Percentiles rank a stretch among this genome's conserved stretches.
These are phyloP conservation scores for Penstemon barbatus DNA, from an alignment of 257 asterid species.

Conservation along the genomic window DNA sequence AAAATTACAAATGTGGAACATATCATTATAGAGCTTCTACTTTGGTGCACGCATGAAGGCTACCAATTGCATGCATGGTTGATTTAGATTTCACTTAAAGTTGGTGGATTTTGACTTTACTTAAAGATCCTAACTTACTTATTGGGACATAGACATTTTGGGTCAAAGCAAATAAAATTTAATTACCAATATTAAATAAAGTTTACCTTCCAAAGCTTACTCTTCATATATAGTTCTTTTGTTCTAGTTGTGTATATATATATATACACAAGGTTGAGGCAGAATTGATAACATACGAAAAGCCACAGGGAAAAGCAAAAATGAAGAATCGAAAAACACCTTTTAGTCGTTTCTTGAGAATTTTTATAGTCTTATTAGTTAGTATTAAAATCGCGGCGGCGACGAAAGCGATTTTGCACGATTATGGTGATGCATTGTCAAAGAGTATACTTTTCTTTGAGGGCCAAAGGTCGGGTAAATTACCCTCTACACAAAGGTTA, in stretches of 20 bases:
- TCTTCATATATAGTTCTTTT: background rate
- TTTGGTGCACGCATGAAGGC: slow-evolving; percentile 17
- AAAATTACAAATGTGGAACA: too few species aligned
- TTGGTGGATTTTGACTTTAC: slow-evolving; percentile 22
- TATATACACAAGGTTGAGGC: background rate
- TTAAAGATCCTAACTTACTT: slow-evolving; percentile 28
- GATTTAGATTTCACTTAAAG: slow-evolving; percentile 25
- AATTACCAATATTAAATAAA: background rate
- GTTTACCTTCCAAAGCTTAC: background rate
- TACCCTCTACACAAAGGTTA: slow-evolving; percentile 43
- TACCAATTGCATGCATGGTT: background rate
- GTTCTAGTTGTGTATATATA: background rate
- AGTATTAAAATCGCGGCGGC: background rate
- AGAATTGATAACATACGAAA: background rate
- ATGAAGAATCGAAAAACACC: slow-evolving; percentile 2
- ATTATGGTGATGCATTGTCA: slow-evolving; percentile 48
- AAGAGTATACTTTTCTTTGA: slow-evolving; percentile 44
- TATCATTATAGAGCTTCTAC: background rate
- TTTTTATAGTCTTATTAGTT: background rate
- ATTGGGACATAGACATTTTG: background rate
- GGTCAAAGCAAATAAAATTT: slow-evolving; percentile 13
- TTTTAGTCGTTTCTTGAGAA: background rate
- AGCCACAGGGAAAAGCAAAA: background rate
- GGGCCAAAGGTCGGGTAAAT: slow-evolving; percentile 52
- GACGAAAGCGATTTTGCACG: slow-evolving; percentile 28